Percentiles rank a stretch among this genome's conserved stretches.
These are phyloP conservation scores for Cryoendolithus antarcticus DNA, from an alignment of 2,329 filamentous ascomycete species.

Conservation along the genomic window DNA sequence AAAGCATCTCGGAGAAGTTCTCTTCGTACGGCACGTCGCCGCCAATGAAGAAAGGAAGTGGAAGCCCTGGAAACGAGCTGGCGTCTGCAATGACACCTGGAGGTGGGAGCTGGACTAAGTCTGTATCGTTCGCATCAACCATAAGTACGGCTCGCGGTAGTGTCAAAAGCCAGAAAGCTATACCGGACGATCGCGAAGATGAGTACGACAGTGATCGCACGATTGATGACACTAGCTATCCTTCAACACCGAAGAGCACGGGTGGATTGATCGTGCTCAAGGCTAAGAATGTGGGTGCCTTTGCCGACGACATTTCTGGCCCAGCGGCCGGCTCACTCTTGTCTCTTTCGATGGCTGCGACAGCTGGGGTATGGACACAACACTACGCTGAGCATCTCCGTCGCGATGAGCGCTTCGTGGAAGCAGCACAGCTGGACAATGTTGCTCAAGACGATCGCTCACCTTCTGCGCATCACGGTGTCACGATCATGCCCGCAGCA, in stretches of 20 bases:
- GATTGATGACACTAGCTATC: conserved; percentile 24
- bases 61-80: conserved; percentile 18
- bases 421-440: conserved; percentile 47
- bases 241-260: conserved; percentile 21
- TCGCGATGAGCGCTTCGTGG: conserved; percentile 44
- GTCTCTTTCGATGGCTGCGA: conserved; percentile 30
- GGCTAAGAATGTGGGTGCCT: conserved; percentile 45
- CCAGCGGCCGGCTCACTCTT: conserved; percentile 34
- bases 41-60: conserved; percentile 14
- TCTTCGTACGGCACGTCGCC: conserved; percentile 20
- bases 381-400: conserved; percentile 47
- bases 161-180: too few relatives aligned
- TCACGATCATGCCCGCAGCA: too few relatives aligned
- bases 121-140: conserved; percentile 20
- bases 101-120: conserved; percentile 34
- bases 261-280: conserved; percentile 32
- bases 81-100: conserved; percentile 14
- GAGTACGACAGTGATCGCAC: conserved; percentile 22
- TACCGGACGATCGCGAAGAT: conserved; percentile 9
- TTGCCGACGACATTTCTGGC: conserved; percentile 34
- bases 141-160: too few relatives aligned
- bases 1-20: conserved; percentile 22
- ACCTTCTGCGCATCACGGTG: too few relatives aligned
- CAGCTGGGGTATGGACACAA: conserved; percentile 41
- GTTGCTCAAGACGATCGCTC: conserved; percentile 32